Evolutionary conservation across 768 basidiomycete genomes (phyloP).

Genomic region (Phlebiopsis flavidoalba): DNA sequence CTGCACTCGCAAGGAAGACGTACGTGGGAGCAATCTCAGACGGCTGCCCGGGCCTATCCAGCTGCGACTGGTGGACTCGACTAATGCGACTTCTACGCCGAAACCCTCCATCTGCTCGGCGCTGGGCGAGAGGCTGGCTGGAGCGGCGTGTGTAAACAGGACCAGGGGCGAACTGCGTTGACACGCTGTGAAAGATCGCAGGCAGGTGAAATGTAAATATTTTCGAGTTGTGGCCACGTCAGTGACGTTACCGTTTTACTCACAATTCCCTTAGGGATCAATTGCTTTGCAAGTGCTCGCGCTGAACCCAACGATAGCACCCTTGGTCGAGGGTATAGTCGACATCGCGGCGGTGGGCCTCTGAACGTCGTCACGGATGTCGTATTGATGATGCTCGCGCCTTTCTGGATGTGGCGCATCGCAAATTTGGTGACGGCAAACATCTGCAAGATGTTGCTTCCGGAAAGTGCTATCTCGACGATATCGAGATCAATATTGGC

Average conservation of each 20-base stretch:
- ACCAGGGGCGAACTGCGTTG: conserved; percentile 26
- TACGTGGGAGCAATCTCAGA: conserved; percentile 48
- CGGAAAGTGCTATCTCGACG: conserved; percentile 46
- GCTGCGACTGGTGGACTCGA: too few relatives aligned
- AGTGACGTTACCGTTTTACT: conserved; percentile 47
- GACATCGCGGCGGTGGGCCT: conserved; percentile 39
- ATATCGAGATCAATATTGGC: conserved; percentile 46
- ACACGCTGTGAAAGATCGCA: conserved; percentile 9
- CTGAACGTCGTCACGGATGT: conserved; percentile 53
- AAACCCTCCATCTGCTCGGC: conserved; percentile 54
- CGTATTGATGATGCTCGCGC: conserved; percentile 56
- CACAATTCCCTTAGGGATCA: conserved; percentile 53
- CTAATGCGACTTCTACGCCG: conserved; percentile 41
- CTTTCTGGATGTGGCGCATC: conserved; percentile 54
- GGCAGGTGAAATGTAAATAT: background rate
- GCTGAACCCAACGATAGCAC: conserved; percentile 55
- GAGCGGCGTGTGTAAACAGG: conserved; percentile 48
- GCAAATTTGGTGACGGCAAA: conserved; percentile 52
- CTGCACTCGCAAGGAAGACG: conserved; percentile 44
- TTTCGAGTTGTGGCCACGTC: background rate
- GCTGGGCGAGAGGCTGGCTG: conserved; percentile 49
- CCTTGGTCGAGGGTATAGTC: conserved; percentile 47
- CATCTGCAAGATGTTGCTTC: conserved; percentile 55
- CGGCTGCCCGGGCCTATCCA: conserved; percentile 48
- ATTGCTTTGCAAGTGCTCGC: conserved; percentile 45